These are phyloP conservation scores for Cytidiella melzeri DNA, from an alignment of 768 basidiomycete genomes.

Conservation along the genomic window DNA sequence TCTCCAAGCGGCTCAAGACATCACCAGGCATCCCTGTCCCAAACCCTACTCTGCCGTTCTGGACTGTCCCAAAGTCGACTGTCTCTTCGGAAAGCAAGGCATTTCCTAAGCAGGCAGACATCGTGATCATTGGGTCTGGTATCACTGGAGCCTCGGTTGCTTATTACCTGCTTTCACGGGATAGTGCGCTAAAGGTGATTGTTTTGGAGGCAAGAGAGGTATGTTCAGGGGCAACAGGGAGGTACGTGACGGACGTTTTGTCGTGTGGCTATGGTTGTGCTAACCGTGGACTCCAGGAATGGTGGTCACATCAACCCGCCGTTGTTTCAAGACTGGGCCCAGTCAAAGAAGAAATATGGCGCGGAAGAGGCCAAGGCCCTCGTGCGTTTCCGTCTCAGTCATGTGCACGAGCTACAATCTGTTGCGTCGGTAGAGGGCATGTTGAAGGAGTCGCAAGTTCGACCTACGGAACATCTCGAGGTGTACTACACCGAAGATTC, in stretches of 20 bases:
- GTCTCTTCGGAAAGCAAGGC: constrained; percentile 30
- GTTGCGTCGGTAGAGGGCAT: constrained; percentile 51
- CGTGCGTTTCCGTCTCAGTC: constrained; percentile 56
- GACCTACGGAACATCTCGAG: constrained; percentile 53
- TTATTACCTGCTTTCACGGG: constrained; percentile 42
- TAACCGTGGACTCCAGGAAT: constrained; percentile 46
- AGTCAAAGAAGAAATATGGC: constrained; percentile 43
- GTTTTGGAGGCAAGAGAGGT: constrained; percentile 79
- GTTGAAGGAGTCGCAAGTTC: constrained; percentile 47
- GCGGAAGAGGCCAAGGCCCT: constrained; percentile 41
- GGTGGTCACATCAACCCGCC: constrained; percentile 63
- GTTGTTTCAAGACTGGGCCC: constrained; percentile 51
- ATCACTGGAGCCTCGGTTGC: constrained; percentile 65
- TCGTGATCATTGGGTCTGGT: constrained; percentile 74
- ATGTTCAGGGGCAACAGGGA: constrained; percentile 70
- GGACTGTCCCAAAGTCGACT: constrained; percentile 49
- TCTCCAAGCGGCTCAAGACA: constrained; percentile 29
- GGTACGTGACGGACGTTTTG: constrained; percentile 33
- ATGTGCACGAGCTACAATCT: constrained; percentile 41
- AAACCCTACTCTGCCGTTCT: constrained; percentile 54
- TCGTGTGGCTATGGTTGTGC: neutral
- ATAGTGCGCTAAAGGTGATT: constrained; percentile 39
- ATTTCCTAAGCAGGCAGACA: constrained; percentile 50
- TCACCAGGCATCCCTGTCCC: constrained; percentile 52
- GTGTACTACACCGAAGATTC: constrained; percentile 40